Conservation (phyloP, 768 basidiomycete genomes). For the Termitomyces sp. region DNA sequence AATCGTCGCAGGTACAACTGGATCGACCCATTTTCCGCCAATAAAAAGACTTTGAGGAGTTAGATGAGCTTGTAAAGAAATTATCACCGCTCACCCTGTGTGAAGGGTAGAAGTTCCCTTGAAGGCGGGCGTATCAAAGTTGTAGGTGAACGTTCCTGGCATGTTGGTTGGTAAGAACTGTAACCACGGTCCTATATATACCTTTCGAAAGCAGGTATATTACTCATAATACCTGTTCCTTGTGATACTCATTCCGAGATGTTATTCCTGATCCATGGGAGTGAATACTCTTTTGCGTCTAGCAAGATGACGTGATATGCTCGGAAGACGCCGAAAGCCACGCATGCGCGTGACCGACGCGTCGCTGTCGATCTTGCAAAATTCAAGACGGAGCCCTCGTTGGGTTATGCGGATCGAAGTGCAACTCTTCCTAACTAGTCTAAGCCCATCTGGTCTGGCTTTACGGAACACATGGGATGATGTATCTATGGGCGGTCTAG, state of each 20-base stretch:
- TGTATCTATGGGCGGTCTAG: too few species aligned
- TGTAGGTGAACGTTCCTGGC: constrained; percentile 36
- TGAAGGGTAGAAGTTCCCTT: constrained; percentile 52
- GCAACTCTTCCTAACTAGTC: too few species aligned
- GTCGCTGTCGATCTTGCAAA: too few species aligned
- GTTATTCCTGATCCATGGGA: neutral
- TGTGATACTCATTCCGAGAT: neutral
- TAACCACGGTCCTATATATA: neutral
- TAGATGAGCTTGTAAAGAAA: neutral
- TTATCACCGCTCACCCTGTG: constrained; percentile 38
- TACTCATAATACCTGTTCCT: neutral
- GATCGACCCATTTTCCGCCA: constrained; percentile 51
- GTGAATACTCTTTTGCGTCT: too few species aligned
- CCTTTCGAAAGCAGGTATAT: too few species aligned
- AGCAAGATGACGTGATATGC: too few species aligned
- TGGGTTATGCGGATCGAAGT: too few species aligned
- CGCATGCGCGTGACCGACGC: too few species aligned
- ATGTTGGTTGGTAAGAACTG: constrained; percentile 15
- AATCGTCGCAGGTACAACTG: constrained; percentile 42
- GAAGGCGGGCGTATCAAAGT: constrained; percentile 49
- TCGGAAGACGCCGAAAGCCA: too few species aligned
- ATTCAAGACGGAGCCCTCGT: too few species aligned
- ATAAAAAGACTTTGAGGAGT: constrained; percentile 42
- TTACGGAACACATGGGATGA: too few species aligned
- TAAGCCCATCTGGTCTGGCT: too few species aligned